Evolutionary conservation across 2,329 filamentous ascomycete species (phyloP).

Genomic region (Pseudofabraea citricarpa): DNA sequence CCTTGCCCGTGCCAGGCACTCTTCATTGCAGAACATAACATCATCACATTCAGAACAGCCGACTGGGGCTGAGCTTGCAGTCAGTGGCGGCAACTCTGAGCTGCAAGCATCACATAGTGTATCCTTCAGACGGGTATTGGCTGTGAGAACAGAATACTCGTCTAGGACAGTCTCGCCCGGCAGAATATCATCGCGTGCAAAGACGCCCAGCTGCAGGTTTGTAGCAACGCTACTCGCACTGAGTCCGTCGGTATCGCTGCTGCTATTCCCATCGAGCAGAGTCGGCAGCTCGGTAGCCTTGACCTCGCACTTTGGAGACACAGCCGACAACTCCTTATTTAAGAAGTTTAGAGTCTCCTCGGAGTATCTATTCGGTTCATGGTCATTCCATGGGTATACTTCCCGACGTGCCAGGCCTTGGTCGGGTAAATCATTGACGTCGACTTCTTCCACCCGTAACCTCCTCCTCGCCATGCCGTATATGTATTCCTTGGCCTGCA

Average conservation of each 20-base stretch:
- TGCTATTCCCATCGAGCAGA: slow-evolving; percentile 40
- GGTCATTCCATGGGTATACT: slow-evolving; percentile 64
- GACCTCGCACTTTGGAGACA: slow-evolving; percentile 80
- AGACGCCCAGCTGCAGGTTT: slow-evolving; percentile 80
- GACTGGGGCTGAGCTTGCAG: slow-evolving; percentile 39
- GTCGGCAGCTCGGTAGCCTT: slow-evolving; percentile 71
- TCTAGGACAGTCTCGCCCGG: slow-evolving; percentile 72
- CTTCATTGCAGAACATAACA: slow-evolving; percentile 60
- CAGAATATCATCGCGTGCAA: slow-evolving; percentile 75
- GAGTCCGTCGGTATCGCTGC: slow-evolving; percentile 41
- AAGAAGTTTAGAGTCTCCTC: slow-evolving; percentile 64
- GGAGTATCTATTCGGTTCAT: slow-evolving; percentile 67
- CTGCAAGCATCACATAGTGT: slow-evolving; percentile 88
- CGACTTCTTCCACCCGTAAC: slow-evolving; percentile 38
- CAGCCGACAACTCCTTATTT: slow-evolving; percentile 62
- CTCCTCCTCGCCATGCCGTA: slow-evolving; percentile 45
- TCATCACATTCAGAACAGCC: slow-evolving; percentile 58
- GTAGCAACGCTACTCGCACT: slow-evolving; percentile 43
- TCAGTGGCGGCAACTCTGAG: slow-evolving; percentile 59
- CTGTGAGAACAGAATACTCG: slow-evolving; percentile 83
- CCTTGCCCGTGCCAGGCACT: slow-evolving; percentile 53
- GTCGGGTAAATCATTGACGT: slow-evolving; percentile 58
- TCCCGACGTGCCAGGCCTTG: slow-evolving; percentile 64
- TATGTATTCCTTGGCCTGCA: slow-evolving; percentile 49
- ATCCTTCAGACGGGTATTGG: slow-evolving; percentile 83